Conservation (phyloP, 2,329 filamentous ascomycete genomes). For the Metarhizium rileyi region DNA sequence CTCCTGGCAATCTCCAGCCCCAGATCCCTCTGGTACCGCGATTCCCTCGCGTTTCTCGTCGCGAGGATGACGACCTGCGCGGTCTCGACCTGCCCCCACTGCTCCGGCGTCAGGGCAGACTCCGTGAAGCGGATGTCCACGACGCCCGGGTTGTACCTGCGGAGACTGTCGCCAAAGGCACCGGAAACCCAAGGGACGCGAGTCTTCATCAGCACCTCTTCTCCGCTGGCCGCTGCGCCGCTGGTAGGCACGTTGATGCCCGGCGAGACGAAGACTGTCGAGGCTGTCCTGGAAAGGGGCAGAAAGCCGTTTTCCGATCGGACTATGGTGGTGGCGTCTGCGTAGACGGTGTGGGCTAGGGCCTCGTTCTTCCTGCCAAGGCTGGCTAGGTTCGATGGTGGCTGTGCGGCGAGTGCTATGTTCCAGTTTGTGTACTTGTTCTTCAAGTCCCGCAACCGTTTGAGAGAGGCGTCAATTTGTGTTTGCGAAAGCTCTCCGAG, state of each 20-base stretch:
- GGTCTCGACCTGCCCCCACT: slow-evolving; percentile 13
- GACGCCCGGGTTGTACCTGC: slow-evolving; percentile 6
- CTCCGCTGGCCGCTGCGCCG: slow-evolving; percentile 15
- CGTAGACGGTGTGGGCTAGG: slow-evolving; percentile 12
- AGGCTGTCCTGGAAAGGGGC: slow-evolving; percentile 9
- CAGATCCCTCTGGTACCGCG: slow-evolving; percentile 14
- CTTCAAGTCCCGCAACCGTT: slow-evolving; percentile 13
- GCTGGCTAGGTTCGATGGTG: slow-evolving; percentile 3
- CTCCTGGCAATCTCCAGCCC: slow-evolving; percentile 12
- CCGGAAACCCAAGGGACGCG: slow-evolving; percentile 17
- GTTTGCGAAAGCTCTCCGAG: slow-evolving; percentile 9
- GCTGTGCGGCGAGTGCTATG: slow-evolving; percentile 8
- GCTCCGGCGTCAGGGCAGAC: slow-evolving; percentile 6
- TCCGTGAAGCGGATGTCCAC: slow-evolving; percentile 15
- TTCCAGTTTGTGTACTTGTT: slow-evolving; percentile 15
- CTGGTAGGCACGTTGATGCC: slow-evolving; percentile 15
- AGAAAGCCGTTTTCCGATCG: slow-evolving; percentile 10
- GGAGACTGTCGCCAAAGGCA: slow-evolving; percentile 13
- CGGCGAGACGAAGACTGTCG: slow-evolving; percentile 16
- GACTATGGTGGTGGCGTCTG: slow-evolving; percentile 13
- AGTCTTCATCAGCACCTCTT: slow-evolving; percentile 12
- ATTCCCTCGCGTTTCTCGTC: slow-evolving; percentile 16
- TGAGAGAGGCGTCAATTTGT: slow-evolving; percentile 11
- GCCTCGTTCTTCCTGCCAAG: slow-evolving; percentile 10
- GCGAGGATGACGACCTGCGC: slow-evolving; percentile 16